Conservation (phyloP, 768 basidiomycete species). For the Pisolithus tinctorius region DNA sequence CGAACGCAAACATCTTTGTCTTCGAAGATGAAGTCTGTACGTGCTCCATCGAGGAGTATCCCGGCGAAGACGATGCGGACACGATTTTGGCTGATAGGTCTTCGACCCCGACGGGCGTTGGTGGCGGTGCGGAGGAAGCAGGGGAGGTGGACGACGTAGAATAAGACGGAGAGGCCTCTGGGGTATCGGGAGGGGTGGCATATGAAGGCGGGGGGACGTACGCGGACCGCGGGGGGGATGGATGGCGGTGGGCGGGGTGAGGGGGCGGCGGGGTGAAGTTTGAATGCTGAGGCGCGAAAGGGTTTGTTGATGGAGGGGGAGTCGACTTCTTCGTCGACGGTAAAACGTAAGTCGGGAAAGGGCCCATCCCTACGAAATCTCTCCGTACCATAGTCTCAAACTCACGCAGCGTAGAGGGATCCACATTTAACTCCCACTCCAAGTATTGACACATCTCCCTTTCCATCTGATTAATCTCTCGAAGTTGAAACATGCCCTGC, state of each 20-base stretch:
- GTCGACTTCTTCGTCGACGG: conserved; percentile 58
- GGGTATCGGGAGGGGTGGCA: conserved; percentile 30
- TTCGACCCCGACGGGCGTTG: conserved; percentile 49
- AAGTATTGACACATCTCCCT: conserved; percentile 80
- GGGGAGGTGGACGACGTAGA: conserved; percentile 45
- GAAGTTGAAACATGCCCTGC: conserved; percentile 73
- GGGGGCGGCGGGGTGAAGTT: conserved; percentile 21
- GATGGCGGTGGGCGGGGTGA: conserved; percentile 24
- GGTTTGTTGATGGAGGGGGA: conserved; percentile 26
- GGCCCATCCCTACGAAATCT: conserved; percentile 51
- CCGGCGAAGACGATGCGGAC: conserved; percentile 34
- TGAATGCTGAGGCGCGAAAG: conserved; percentile 27
- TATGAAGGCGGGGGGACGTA: conserved; percentile 14
- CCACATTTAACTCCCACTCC: conserved; percentile 85
- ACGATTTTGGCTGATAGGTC: conserved; percentile 44
- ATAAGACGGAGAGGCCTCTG: conserved; percentile 48
- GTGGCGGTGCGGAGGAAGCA: conserved; percentile 55
- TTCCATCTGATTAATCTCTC: conserved; percentile 81
- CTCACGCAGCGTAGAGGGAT: conserved; percentile 49
- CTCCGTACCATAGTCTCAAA: conserved; percentile 56
- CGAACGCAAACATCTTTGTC: conserved; percentile 59
- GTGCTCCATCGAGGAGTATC: conserved; percentile 15
- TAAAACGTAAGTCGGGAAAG: conserved; percentile 59
- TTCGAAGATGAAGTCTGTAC: conserved; percentile 34
- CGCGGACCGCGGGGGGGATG: conserved; percentile 26